Base-by-base conservation (phyloP, 768 basidiomycete genomes). In the Leccinellum albellum region DNA sequence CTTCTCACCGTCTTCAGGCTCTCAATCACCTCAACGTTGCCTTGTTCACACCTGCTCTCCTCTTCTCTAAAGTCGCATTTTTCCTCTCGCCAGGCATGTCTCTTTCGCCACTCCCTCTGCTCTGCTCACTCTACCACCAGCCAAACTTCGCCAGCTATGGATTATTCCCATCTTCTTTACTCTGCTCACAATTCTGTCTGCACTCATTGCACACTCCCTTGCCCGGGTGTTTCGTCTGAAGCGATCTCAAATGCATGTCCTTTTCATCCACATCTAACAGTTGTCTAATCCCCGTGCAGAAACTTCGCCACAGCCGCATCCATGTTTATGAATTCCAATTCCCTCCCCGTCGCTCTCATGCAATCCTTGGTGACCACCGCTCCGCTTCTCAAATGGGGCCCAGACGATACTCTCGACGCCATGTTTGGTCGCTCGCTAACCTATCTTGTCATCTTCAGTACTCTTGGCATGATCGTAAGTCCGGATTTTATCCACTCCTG, bases 51-150 rank as follows among this genome's bases (percentile, higher is more conserved):
- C 89, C 91, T 0, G 87, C 89, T 0, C 82, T 95, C 6, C 77
- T 96, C 31, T 95, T 96, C 74, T 94, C 91, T 13, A 98, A 97
- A 75, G 94, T 98, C 21, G 96, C 95, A 0, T 96, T 95, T 75
- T 91, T 89, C 69, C 72, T 94, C 42, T 84, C 88, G 0, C 94
- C 95, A 69, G 82, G 89, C 83, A 61, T 32, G 79, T 65, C 48
- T 21, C 1, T 17, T 5, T 7, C 21, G n/a, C 28, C 24, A n/a
- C 6, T 54, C 33, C 15, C 45, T 6, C 51, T 26, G 31, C 42
- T 35, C 7, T 17, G 12, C 37, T 64, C 26, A 64, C 51, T 5
- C n/a, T 15, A 0, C 10, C 28, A 15, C 29, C 52, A 88, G 87
- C 80, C 45, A 94, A 92, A 76, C 75, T 94, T 12, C 76, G 78